Conservation (phyloP, 1,284 basidiomycete species). For the Neotropicomus parvogracilis region DNA sequence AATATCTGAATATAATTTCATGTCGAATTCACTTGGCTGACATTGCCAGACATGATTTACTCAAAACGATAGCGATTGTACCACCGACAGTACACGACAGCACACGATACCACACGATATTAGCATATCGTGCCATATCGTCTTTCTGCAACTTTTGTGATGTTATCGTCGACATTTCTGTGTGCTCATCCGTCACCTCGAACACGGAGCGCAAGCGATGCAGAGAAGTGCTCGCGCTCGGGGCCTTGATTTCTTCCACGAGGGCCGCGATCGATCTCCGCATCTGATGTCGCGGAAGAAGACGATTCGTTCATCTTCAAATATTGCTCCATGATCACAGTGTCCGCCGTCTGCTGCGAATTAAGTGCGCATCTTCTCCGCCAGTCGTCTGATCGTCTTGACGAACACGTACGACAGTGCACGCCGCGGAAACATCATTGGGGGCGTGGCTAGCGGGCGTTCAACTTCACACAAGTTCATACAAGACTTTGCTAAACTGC, state of each 20-base stretch:
- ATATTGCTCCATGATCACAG: conserved; percentile 57
- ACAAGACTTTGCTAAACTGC: too few species aligned
- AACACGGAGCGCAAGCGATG: conserved; percentile 31
- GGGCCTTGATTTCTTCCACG: conserved; percentile 10
- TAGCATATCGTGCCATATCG: too few species aligned
- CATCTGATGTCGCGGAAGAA: conserved; percentile 15
- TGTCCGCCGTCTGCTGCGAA: conserved; percentile 41
- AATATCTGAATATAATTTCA: too few species aligned
- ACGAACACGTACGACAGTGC: conserved; percentile 73
- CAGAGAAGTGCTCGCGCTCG: conserved; percentile 2
- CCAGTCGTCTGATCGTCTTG: conserved; percentile 75
- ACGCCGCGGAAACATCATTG: conserved; percentile 56
- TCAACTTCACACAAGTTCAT: too few species aligned
- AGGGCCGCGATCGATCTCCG: conserved; percentile 1
- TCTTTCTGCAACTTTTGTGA: too few species aligned
- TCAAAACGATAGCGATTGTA: too few species aligned
- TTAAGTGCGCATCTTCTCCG: conserved; percentile 78
- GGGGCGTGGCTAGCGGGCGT: conserved; percentile 41
- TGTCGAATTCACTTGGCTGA: too few species aligned
- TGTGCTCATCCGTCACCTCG: conserved; percentile 32
- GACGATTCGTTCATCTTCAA: conserved; percentile 57
- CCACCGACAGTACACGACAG: too few species aligned
- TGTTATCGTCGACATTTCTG: too few species aligned
- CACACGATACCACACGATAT: too few species aligned
- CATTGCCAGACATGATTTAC: too few species aligned